Conservation (phyloP, 2,329 filamentous ascomycete species). For the Blumeria graminis region DNA sequence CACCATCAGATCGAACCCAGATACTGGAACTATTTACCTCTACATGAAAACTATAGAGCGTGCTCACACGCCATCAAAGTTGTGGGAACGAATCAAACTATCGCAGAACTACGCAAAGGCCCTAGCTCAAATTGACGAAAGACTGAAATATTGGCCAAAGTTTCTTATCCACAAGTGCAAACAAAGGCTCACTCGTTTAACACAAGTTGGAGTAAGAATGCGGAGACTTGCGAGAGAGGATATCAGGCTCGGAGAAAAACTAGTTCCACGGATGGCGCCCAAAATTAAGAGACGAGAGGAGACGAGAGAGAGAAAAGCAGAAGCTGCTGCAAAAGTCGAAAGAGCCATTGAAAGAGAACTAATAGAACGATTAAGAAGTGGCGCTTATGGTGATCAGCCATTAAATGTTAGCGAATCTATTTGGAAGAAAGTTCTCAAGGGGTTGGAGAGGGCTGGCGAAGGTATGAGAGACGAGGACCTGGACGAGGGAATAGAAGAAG, state of each 20-base stretch:
- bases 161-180: conserved; percentile 90
- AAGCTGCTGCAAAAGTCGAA: conserved; percentile 79
- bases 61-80: conserved; percentile 63
- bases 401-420: conserved; percentile 86
- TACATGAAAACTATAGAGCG: conserved; percentile 95
- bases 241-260: conserved; percentile 62
- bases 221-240: conserved; percentile 70
- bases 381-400: conserved; percentile 82
- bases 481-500: conserved; percentile 65
- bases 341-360: conserved; percentile 86
- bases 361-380: conserved; percentile 71
- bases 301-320: conserved; percentile 51
- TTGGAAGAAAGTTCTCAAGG: conserved; percentile 90
- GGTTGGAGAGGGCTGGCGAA: conserved; percentile 69
- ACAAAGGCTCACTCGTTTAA: conserved; percentile 75
- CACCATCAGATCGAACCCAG: conserved; percentile 62
- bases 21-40: conserved; percentile 66
- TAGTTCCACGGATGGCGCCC: conserved; percentile 73
- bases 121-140: conserved; percentile 63
- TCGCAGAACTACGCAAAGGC: conserved; percentile 80
- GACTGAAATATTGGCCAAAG: conserved; percentile 82
- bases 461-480: conserved; percentile 65
- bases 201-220: conserved; percentile 68
- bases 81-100: conserved; percentile 85
- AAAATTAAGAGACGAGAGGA: conserved; percentile 62